Evolutionary conservation across 495 filamentous ascomycete species (phyloP).

Genomic region (Endocarpon pusillum): DNA sequence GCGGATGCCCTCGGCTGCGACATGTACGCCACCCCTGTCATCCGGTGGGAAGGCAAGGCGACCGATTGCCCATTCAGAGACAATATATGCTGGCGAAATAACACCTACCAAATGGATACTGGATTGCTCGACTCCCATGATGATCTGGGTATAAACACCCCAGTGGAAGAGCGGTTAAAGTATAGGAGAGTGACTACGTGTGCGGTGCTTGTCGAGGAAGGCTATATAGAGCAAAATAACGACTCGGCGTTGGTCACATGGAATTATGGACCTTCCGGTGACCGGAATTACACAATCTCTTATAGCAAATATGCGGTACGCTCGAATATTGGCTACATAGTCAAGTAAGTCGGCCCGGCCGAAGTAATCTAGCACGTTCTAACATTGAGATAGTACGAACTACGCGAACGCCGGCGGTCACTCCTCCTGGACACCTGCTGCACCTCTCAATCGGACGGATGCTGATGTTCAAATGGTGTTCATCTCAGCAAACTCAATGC

Average conservation of each 20-base stretch:
- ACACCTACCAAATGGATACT: constrained; percentile 15
- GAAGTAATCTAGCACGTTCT: neutral
- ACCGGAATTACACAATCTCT: constrained; percentile 9
- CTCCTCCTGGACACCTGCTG: constrained; percentile 7
- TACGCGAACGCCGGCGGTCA: neutral
- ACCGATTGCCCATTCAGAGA: constrained; percentile 17
- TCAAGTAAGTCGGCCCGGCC: constrained; percentile 6
- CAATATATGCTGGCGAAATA: constrained; percentile 8
- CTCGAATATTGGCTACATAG: constrained; percentile 7
- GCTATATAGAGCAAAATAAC: constrained; percentile 1
- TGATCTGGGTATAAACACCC: constrained; percentile 16
- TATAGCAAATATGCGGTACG: constrained; percentile 6
- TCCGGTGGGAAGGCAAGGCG: constrained; percentile 13
- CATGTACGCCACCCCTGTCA: constrained; percentile 6
- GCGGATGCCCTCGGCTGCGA: constrained; percentile 7
- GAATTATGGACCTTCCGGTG: constrained; percentile 2
- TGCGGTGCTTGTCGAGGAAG: constrained; percentile 4
- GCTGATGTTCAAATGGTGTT: constrained; percentile 16
- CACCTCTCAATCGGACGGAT: constrained; percentile 14
- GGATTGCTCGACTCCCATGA: constrained; percentile 18
- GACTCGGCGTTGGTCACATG: neutral
- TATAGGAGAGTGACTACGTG: constrained; percentile 18
- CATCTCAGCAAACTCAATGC: constrained; percentile 9
- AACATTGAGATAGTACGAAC: neutral
- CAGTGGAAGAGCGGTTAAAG: constrained; percentile 9